Percentiles rank a stretch among this genome's conserved stretches.
Evolutionary conservation across 129 eudicot genomes (phyloP).

Genomic region (Tagetes patula): DNA sequence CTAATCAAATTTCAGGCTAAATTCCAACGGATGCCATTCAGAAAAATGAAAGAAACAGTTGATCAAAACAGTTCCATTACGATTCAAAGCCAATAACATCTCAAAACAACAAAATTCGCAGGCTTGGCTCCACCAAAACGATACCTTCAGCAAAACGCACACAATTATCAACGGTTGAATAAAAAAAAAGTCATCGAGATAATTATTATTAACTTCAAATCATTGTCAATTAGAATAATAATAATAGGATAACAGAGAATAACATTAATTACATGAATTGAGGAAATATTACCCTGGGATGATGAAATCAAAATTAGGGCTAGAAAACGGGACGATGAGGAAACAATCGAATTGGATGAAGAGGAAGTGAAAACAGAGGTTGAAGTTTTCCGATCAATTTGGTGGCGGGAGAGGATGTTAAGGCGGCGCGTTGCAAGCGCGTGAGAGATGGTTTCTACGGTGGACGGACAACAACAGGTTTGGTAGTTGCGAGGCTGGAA

Average conservation of each 20-base stretch:
- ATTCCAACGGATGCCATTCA: constrained; percentile 92
- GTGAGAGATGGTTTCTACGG: constrained; percentile 17
- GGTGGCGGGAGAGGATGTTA: background rate
- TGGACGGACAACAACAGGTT: constrained; percentile 1
- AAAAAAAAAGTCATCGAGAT: constrained; percentile 6
- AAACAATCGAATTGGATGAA: background rate
- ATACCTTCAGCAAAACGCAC: constrained; percentile 23
- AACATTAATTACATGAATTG: constrained; percentile 7
- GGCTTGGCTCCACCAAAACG: constrained; percentile 34
- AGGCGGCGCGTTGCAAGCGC: constrained; percentile 33
- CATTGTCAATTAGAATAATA: constrained; percentile 17
- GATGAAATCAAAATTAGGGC: constrained; percentile 22
- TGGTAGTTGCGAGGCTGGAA: constrained; percentile 31
- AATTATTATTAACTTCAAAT: constrained; percentile 4
- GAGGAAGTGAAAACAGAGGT: constrained; percentile 23
- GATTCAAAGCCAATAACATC: constrained; percentile 62
- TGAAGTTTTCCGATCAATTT: constrained; percentile 18
- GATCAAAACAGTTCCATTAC: constrained; percentile 47
- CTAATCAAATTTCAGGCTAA: constrained; percentile 28
- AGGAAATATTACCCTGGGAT: constrained; percentile 28
- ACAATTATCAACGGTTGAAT: background rate
- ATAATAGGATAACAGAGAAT: background rate
- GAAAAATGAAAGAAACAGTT: constrained; percentile 69
- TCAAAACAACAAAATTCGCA: constrained; percentile 28
- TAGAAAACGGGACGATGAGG: background rate